These are phyloP conservation scores for Penicillium thymicola DNA, from an alignment of 2,329 filamentous ascomycete genomes.

Conservation along the genomic window DNA sequence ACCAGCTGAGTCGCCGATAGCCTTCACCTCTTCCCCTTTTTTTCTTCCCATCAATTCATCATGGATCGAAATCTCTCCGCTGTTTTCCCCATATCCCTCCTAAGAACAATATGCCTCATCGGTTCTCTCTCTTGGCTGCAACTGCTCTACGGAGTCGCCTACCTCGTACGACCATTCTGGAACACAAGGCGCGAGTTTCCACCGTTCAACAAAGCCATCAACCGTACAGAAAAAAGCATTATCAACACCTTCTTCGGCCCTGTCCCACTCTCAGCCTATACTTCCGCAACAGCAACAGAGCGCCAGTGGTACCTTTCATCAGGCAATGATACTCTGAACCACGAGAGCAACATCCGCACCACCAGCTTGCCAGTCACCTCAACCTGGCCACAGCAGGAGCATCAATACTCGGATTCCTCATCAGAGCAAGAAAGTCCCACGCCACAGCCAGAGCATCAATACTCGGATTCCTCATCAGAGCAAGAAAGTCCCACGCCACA, in stretches of 20 bases:
- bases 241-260: conserved; percentile 20
- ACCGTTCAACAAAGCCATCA: conserved; percentile 18
- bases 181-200: conserved; percentile 9
- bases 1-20: neutral
- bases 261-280: conserved; percentile 16
- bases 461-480: neutral
- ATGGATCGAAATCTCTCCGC: conserved; percentile 1
- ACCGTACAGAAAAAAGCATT: conserved; percentile 22
- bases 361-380: neutral
- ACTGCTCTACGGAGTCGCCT: conserved; percentile 22
- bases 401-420: neutral
- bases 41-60: too few species aligned
- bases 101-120: conserved; percentile 18
- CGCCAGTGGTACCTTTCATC: neutral
- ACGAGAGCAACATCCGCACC: neutral
- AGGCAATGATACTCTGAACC: neutral
- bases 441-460: neutral
- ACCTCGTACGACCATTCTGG: conserved; percentile 14
- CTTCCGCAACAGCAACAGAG: conserved; percentile 11
- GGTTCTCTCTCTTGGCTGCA: conserved; percentile 24
- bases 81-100: conserved; percentile 15
- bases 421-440: neutral
- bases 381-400: neutral
- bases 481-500: neutral
- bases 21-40: neutral